phyloP scores from a whole-genome alignment of 495 filamentous ascomycete species.

The Neurospora intermedia region DNA sequence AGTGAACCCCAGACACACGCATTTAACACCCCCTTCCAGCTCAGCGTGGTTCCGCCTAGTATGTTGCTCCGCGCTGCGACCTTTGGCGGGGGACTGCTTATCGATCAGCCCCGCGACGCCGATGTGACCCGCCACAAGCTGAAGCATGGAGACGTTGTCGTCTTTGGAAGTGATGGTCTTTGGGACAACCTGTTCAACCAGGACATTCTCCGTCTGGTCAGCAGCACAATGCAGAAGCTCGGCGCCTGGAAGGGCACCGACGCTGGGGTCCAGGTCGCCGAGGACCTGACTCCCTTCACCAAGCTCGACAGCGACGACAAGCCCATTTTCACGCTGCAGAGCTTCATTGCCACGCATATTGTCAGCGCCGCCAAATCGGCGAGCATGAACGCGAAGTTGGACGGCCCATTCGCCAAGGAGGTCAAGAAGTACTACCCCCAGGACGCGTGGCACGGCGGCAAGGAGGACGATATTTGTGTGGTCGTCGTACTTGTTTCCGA shows the following conservation, averaged over 20 bases:
- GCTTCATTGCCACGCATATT: conserved; percentile 65
- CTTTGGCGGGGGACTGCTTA: conserved; percentile 71
- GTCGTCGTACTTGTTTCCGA: conserved; percentile 63
- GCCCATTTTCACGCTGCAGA: conserved; percentile 48
- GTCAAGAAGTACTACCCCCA: conserved; percentile 74
- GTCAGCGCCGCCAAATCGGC: conserved; percentile 72
- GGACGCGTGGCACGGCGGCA: conserved; percentile 78
- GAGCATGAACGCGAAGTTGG: conserved; percentile 61
- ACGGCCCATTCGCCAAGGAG: conserved; percentile 92
- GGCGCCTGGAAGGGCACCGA: conserved; percentile 63
- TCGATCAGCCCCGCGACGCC: conserved; percentile 79
- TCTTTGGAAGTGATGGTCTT: conserved; percentile 90
- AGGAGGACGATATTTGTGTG: conserved; percentile 83
- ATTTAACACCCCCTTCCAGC: conserved; percentile 95
- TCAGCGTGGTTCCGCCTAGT: conserved; percentile 74
- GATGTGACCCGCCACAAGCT: conserved; percentile 61
- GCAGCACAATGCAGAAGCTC: conserved; percentile 55
- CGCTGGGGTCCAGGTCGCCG: conserved; percentile 47
- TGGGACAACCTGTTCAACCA: conserved; percentile 94
- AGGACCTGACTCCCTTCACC: conserved; percentile 43
- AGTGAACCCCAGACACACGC: conserved; percentile 86
- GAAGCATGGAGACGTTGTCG: conserved; percentile 79
- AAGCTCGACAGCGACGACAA: conserved; percentile 21
- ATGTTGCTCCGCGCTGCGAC: conserved; percentile 63
- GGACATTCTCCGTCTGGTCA: conserved; percentile 72